These are phyloP conservation scores for Puccinellia tenuiflora DNA, from an alignment of 176 grass and related monocot species.

Conservation along the genomic window DNA sequence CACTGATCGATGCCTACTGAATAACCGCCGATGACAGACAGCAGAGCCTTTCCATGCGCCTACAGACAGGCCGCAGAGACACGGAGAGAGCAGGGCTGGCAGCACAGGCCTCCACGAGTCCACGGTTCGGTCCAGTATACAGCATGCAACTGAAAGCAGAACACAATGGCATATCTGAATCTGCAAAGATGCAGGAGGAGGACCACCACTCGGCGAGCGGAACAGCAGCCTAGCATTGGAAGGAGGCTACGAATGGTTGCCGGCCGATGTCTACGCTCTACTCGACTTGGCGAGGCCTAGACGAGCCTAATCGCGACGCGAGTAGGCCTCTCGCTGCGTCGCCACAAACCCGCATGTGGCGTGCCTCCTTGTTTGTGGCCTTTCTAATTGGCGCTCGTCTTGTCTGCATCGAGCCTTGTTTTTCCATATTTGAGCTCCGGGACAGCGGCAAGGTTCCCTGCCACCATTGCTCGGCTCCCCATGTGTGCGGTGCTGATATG, in stretches of 20 bases:
- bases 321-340: background rate
- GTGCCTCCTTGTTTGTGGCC: background rate
- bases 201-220: background rate
- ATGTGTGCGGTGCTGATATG: background rate
- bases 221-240: background rate
- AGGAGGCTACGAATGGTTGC: background rate
- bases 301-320: background rate
- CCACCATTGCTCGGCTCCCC: background rate
- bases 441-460: conserved; percentile 5
- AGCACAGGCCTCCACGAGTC: background rate
- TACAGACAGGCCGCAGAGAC: background rate
- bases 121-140: background rate
- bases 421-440: background rate
- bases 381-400: background rate
- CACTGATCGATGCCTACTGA: background rate
- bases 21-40: background rate
- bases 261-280: background rate
- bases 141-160: background rate
- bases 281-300: background rate
- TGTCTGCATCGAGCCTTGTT: background rate
- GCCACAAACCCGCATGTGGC: background rate
- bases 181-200: background rate
- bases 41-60: background rate
- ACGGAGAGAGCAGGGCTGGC: background rate
- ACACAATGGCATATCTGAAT: background rate